These are phyloP conservation scores for Schizonepeta tenuifolia DNA, from an alignment of 257 asterid genomes.

Conservation along the genomic window DNA sequence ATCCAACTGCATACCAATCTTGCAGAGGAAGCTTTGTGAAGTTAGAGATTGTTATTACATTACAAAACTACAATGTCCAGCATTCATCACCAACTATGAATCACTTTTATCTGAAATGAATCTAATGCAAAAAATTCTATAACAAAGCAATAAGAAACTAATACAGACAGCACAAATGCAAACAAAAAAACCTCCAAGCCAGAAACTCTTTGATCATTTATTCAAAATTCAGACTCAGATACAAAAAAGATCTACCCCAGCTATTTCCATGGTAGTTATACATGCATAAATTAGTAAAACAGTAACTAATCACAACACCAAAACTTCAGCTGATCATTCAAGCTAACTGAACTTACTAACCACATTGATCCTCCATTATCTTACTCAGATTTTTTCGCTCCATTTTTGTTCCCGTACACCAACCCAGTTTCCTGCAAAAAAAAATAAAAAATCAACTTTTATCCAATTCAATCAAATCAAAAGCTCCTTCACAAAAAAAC, in stretches of 20 bases:
- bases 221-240: constrained; percentile 26
- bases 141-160: constrained; percentile 1
- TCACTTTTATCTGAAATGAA: not conserved
- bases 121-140: not conserved
- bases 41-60: not conserved
- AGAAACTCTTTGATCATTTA: constrained; percentile 29
- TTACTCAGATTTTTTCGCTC: constrained; percentile 47
- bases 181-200: constrained; percentile 24
- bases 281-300: constrained; percentile 34
- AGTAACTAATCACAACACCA: constrained; percentile 28
- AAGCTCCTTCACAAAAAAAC: not conserved
- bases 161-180: too few relatives aligned
- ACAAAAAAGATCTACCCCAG: constrained; percentile 12
- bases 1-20: too few relatives aligned
- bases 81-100: constrained; percentile 1
- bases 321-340: constrained; percentile 33
- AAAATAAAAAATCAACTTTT: not conserved
- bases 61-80: not conserved
- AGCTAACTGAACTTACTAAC: constrained; percentile 51
- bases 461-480: constrained; percentile 25
- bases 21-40: not conserved
- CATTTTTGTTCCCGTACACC: constrained; percentile 69
- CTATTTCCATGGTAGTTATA: constrained; percentile 28
- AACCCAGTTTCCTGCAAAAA: constrained; percentile 76
- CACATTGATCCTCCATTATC: constrained; percentile 7